Conservation (phyloP, 345 rosid genomes). For the Salix suchowensis region DNA sequence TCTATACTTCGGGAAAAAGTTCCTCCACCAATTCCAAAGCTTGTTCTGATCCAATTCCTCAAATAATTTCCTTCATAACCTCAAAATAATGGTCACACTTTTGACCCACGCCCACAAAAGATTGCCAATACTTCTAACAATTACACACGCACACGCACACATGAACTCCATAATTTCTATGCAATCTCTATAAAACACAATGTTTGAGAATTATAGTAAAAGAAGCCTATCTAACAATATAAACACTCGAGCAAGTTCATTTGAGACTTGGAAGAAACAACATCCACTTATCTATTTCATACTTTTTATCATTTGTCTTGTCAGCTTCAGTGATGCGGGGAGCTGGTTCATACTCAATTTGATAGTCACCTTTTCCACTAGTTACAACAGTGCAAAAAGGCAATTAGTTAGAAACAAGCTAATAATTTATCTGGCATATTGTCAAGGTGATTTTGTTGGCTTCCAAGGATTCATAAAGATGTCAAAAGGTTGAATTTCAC, state of each 20-base stretch:
- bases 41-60: neutral
- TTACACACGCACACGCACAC: neutral
- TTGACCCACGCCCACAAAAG: neutral
- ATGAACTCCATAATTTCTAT: neutral
- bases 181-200: neutral
- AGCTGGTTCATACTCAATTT: slow-evolving; percentile 86
- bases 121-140: neutral
- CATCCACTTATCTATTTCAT: slow-evolving; percentile 23
- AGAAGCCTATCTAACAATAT: neutral
- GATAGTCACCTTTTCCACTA: slow-evolving; percentile 92
- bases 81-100: neutral
- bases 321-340: slow-evolving; percentile 90
- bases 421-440: neutral
- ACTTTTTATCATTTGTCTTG: slow-evolving; percentile 77
- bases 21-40: neutral
- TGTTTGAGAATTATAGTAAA: neutral
- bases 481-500: neutral
- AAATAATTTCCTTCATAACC: neutral
- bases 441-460: too few relatives aligned
- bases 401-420: slow-evolving; percentile 1
- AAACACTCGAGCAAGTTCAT: neutral
- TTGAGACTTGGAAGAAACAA: neutral
- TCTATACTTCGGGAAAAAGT: neutral
- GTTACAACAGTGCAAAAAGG: slow-evolving; percentile 19
- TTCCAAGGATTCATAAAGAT: too few relatives aligned